Evolutionary conservation across 1,284 basidiomycete genomes (phyloP), one percentile per base, ranked within the genome.

Genomic region (Ustilago bromivora): DNA sequence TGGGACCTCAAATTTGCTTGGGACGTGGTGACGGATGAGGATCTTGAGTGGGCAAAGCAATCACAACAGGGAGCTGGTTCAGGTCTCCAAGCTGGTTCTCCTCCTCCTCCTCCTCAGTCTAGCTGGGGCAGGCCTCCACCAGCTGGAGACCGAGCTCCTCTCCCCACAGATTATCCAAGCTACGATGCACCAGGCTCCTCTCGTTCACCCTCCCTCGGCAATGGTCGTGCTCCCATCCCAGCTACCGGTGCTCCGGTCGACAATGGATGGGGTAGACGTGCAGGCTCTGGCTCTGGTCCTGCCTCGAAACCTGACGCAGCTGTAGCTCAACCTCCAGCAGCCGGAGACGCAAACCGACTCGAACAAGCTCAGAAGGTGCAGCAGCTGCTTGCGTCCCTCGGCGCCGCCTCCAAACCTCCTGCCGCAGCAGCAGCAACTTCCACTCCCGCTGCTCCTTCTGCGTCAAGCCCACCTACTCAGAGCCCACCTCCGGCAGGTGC

Each of bases 1-100:
- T 92, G 98, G 90, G 92, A 95, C 55, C 91, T 98, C 57, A 89
- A 91, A 2, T 94, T 93, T 80, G 92, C 93, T n/a, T 97, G 94
- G 92, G 95, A 98, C 76, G 71, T 81, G 7, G 73, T 77, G 35
- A 81, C 78, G 47, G 78, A 79, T 23, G 82, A 80, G 19, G 78
- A 80, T 52, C 53, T 71, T 5, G 77, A 79, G 12, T 76, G 76
- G 57, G 79, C 73, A 57, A 71, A 75, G 28, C 13, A 23, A 23
- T 63, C 69, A 8, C 40, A 60, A 38, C 54, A 61, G 31, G 62
- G 12, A 8, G 55, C 54, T 43, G 69, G 69, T 13, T 36, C 47
- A n/a, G 63, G 51, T 15, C 52, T 66, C 55, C 69, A 71, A 31
- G 58, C 60, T 31, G 88, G 88, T 41, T n/a, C n/a, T n/a, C 88